Evolutionary conservation across 352 stramenopile genomes (phyloP), one percentile per base, ranked within the genome.

Genomic region (Thalassiosira delicatula): DNA sequence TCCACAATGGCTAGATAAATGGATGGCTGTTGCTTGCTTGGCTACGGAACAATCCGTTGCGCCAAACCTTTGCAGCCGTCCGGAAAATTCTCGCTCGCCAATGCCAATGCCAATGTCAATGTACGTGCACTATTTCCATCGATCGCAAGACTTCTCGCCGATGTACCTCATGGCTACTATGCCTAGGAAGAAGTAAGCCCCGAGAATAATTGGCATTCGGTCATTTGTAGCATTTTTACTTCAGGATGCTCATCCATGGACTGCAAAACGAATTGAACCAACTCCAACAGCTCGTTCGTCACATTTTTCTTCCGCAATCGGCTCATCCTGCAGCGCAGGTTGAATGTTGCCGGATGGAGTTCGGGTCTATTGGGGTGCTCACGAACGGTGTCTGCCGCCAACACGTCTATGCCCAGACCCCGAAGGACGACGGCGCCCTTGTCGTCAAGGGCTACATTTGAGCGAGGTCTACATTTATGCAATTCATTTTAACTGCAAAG

Each of bases 41-140:
- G n/a, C n/a, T n/a, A n/a, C n/a, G n/a, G n/a, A n/a, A n/a, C n/a
- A n/a, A n/a, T n/a, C n/a, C n/a, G n/a, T n/a, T n/a, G n/a, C 29
- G 68, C 56, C 25, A 68, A 29, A 42, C 60, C 40, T 17, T 57
- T 51, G 27, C 67, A 76, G 51, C 49, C 25, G 54, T 74, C 29
- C n/a, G 46, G 67, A 51, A 66, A 67, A 17, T 46, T 63, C 35
- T 40, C 54, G 23, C 33, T 46, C 1, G 67, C 53, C 53, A 75
- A 59, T 23, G 54, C 37, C 46, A 67, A 42, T 27, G 67, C 53
- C 53, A 75, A 59, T 23, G 54, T 54, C 46, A 67, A 42, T 27
- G 57, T 67, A 32, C 12, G 53, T 29, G 25, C 21, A 25, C 32
- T 19, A 30, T 32, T 30, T 29, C 40, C 37, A 57, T 27, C 25